Conservation (phyloP, 345 rosid species). For the Anastatica hierochuntica region DNA sequence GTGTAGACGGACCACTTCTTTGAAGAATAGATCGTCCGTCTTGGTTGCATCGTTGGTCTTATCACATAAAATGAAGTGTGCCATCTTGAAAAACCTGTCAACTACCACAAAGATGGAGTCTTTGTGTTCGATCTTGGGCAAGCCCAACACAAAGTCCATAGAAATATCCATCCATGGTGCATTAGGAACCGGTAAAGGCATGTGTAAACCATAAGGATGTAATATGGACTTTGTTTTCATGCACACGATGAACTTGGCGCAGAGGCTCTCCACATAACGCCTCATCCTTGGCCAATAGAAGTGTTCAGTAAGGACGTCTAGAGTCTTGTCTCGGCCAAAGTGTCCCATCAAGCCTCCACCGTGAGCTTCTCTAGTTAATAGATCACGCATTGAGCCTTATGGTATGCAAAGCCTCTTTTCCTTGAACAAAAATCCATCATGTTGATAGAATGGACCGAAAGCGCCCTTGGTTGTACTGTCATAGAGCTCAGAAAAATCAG, state of each 20-base stretch:
- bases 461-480: too few species aligned
- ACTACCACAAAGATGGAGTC: neutral
- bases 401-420: too few species aligned
- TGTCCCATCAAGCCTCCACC: too few species aligned
- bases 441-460: too few species aligned
- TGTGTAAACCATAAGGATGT: neutral
- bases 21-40: neutral
- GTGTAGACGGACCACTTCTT: neutral
- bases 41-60: neutral
- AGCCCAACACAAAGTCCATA: neutral
- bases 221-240: neutral
- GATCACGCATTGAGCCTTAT: too few species aligned
- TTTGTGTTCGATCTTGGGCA: neutral
- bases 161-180: neutral
- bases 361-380: too few species aligned
- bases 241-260: neutral
- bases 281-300: neutral
- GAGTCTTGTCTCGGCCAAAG: too few species aligned
- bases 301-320: too few species aligned
- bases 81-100: neutral
- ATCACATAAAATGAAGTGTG: neutral
- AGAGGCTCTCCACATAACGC: neutral
- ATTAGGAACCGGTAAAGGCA: neutral
- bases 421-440: too few species aligned
- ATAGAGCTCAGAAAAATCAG: too few species aligned